These are phyloP conservation scores for Phaffomyces thermotolerans DNA, from an alignment of 805 yeast genomes.

Conservation along the genomic window DNA sequence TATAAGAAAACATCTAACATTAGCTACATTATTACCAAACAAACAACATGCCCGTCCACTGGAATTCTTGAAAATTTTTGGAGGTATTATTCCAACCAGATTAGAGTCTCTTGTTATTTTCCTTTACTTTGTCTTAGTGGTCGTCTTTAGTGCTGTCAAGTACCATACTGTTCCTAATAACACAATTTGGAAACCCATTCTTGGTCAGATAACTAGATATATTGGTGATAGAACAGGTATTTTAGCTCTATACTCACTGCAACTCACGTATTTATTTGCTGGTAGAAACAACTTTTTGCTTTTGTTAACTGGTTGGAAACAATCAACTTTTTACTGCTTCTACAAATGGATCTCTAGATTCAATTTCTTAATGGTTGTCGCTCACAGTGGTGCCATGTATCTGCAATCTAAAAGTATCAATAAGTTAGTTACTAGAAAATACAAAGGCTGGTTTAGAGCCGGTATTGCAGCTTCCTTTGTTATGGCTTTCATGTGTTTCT, in stretches of 20 bases:
- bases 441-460: constrained; percentile 14
- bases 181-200: constrained; percentile 14
- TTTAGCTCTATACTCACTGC: constrained; percentile 31
- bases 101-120: constrained; percentile 25
- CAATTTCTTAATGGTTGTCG: constrained; percentile 23
- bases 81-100: constrained; percentile 22
- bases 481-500: constrained; percentile 7
- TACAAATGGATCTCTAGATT: constrained; percentile 61
- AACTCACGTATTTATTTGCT: constrained; percentile 53
- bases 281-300: constrained; percentile 67
- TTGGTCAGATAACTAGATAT: constrained; percentile 20
- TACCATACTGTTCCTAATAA: constrained; percentile 13
- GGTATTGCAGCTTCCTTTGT: constrained; percentile 15
- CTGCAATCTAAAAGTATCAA: constrained; percentile 15
- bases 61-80: constrained; percentile 6
- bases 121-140: constrained; percentile 25
- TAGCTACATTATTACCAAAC: constrained; percentile 13
- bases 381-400: constrained; percentile 19
- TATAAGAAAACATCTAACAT: constrained; percentile 12
- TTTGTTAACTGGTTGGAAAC: constrained; percentile 58
- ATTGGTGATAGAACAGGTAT: constrained; percentile 23
- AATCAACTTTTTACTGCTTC: constrained; percentile 51
- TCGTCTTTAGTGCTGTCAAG: constrained; percentile 14
- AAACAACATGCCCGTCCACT: constrained; percentile 18
- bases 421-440: constrained; percentile 8